Evolutionary conservation across 1,284 basidiomycete species (phyloP), one percentile per base, ranked within the genome.

Genomic region (Cystobasidiaceae sp.): DNA sequence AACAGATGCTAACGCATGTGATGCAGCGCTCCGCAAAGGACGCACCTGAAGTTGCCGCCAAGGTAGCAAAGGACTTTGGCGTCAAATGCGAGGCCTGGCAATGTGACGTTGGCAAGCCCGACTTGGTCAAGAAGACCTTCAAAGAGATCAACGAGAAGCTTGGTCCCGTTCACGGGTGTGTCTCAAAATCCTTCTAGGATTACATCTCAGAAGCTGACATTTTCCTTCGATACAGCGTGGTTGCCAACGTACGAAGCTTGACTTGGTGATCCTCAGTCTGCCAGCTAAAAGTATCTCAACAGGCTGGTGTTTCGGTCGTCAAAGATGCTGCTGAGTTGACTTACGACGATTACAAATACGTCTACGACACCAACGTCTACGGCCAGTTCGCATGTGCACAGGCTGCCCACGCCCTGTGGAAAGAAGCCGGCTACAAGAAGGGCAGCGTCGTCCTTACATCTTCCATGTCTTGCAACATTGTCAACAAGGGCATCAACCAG

Each of bases 391-490:
- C 33, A 27, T 59, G 58, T 50, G 65, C 65, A 25, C 57, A 60
- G 30, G 32, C 25, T 5, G 27, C 41, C 34, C 80, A 79, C 11
- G 76, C 78, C 74, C 71, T 74, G 43, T 76, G 76, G 75, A 68
- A 71, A 59, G 60, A 71, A 49, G 68, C 59, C 21, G 69, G 71
- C 43, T 73, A 69, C 68, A 72, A 73, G 60, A 46, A 67, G 21
- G 76, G 76, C 25, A 71, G 69, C 69, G 82, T 83, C 61, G 80
- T 83, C 37, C 77, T 83, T 61, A 80, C 79, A 2, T 79, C 79
- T 2, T 81, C 80, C 13, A 83, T 83, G 81, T 80, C 78, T 43
- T 80, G 78, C 4, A 77, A 79, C 49, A 83, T 83, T 63, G 79
- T 81, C 71, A 82, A 83, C 68, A 78, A 78, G 37, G 49, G 41